Evolutionary conservation across 345 rosid genomes (phyloP).

Genomic region (Eucalyptus shirleyi): DNA sequence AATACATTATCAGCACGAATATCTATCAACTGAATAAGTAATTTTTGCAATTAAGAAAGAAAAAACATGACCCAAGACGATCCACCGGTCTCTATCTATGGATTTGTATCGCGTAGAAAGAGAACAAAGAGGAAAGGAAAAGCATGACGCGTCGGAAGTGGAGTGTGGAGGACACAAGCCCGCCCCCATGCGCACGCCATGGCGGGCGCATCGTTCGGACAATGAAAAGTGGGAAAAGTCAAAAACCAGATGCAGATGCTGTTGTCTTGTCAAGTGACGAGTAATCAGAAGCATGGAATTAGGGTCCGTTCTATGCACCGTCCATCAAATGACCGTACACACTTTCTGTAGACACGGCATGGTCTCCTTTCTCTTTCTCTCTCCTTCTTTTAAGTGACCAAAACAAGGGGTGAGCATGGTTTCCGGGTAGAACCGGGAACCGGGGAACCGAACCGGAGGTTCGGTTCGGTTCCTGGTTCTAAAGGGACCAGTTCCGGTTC

Average conservation of each 20-base stretch:
- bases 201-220: background rate
- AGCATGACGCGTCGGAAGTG: background rate
- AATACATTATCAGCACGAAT: no score
- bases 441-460: no score
- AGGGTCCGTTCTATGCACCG: no score
- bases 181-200: background rate
- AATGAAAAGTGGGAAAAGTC: background rate
- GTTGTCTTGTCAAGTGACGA: background rate
- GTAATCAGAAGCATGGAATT: background rate
- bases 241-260: background rate
- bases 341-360: no score
- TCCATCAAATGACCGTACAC: no score
- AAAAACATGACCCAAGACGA: background rate
- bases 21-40: no score
- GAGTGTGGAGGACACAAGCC: constrained; percentile 5
- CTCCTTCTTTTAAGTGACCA: no score
- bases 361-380: no score
- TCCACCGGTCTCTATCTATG: background rate
- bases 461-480: no score
- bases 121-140: background rate
- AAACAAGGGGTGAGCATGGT: no score
- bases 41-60: background rate
- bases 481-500: no score
- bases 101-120: background rate
- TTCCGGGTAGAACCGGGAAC: no score